Conservation (phyloP, 352 stramenopile genomes). For the Pythium apleroticum region DNA sequence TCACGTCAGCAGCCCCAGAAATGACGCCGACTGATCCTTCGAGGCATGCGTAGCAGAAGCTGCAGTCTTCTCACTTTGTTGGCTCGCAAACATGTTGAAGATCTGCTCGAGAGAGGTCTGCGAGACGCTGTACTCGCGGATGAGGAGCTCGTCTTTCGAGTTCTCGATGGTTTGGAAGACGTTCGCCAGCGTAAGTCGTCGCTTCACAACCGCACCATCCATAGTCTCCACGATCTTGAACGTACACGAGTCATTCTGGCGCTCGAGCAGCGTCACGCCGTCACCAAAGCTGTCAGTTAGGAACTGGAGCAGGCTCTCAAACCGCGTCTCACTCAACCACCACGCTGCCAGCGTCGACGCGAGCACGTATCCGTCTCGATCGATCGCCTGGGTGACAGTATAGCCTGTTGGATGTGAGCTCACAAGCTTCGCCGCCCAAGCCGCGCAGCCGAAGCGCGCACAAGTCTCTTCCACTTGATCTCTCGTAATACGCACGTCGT, state of each 20-base stretch:
- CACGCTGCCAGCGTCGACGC: conserved; percentile 31
- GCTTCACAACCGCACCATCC: too few species aligned
- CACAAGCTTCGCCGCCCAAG: conserved; percentile 30
- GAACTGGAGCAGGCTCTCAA: conserved; percentile 27
- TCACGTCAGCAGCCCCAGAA: not conserved
- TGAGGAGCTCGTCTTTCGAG: conserved; percentile 30
- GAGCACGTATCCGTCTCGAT: conserved; percentile 34
- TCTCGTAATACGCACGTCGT: conserved; percentile 30
- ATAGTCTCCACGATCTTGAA: conserved; percentile 38
- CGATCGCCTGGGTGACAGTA: conserved; percentile 28
- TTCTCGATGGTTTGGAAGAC: conserved; percentile 49
- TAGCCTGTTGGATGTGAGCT: conserved; percentile 38
- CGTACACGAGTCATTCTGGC: conserved; percentile 49
- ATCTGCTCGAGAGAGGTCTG: conserved; percentile 83
- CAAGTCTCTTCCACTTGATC: conserved; percentile 27
- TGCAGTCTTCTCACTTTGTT: conserved; percentile 30
- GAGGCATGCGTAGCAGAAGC: too few species aligned
- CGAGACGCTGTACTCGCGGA: conserved; percentile 69
- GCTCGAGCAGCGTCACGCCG: conserved; percentile 36
- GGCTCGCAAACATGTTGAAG: conserved; percentile 72
- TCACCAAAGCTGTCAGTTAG: conserved; percentile 32
- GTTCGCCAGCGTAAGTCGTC: conserved; percentile 24
- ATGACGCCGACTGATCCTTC: too few species aligned
- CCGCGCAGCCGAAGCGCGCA: conserved; percentile 21
- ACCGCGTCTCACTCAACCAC: conserved; percentile 35